Evolutionary conservation across 495 filamentous ascomycete species (phyloP).

Genomic region (Chaetomidium leptoderma): DNA sequence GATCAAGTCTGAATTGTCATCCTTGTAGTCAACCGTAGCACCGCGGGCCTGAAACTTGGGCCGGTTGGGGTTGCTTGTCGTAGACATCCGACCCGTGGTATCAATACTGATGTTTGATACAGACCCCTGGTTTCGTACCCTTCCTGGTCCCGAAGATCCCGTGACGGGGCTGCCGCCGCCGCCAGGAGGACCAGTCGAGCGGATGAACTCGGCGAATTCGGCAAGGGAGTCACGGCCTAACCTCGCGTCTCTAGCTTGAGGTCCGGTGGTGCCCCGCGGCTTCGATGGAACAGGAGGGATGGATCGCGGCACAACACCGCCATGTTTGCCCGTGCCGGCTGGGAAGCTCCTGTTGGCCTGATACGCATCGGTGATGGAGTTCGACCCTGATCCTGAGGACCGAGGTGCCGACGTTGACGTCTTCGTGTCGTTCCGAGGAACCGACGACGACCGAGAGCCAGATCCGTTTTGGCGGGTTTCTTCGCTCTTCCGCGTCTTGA

Average conservation of each 20-base stretch:
- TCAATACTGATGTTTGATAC: slow-evolving; percentile 31
- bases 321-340: slow-evolving; percentile 9
- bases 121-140: slow-evolving; percentile 26
- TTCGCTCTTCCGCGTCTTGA: slow-evolving; percentile 41
- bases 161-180: slow-evolving; percentile 25
- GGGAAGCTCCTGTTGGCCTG: slow-evolving; percentile 17
- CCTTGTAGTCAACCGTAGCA: slow-evolving; percentile 55
- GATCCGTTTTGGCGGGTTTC: slow-evolving; percentile 33
- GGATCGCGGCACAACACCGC: slow-evolving; percentile 28
- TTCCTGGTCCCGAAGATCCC: slow-evolving; percentile 7
- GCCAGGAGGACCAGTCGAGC: slow-evolving; percentile 66
- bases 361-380: slow-evolving; percentile 35
- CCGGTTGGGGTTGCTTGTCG: slow-evolving; percentile 33
- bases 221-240: slow-evolving; percentile 58
- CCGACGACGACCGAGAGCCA: slow-evolving; percentile 42
- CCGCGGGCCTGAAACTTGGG: slow-evolving; percentile 65
- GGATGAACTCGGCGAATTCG: slow-evolving; percentile 83
- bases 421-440: slow-evolving; percentile 29
- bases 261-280: slow-evolving; percentile 30
- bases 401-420: slow-evolving; percentile 39
- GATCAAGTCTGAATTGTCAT: slow-evolving; percentile 77
- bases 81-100: slow-evolving; percentile 25
- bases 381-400: slow-evolving; percentile 35
- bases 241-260: slow-evolving; percentile 64
- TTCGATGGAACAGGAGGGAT: slow-evolving; percentile 30